Percentiles rank a stretch among this genome's conserved stretches.
Evolutionary conservation across 2,329 filamentous ascomycete species (phyloP).

Genomic region (Xylaria sp.): DNA sequence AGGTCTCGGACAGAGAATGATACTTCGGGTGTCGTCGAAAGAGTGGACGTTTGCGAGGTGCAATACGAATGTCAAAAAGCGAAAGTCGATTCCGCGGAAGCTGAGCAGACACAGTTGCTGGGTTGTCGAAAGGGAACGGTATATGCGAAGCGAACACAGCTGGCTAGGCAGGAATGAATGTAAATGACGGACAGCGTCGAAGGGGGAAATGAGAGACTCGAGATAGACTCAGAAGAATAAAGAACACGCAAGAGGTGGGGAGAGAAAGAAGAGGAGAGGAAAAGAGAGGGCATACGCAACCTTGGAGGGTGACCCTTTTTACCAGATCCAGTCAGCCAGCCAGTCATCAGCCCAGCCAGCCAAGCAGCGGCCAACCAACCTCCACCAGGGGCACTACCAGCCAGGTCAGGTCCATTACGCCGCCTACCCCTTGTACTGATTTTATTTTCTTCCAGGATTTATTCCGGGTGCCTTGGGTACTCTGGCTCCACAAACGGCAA

Average conservation of each 20-base stretch:
- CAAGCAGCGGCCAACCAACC: conserved; percentile 19
- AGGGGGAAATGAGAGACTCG: conserved; percentile 49
- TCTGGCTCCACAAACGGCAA: conserved; percentile 38
- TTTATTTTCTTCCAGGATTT: conserved; percentile 33
- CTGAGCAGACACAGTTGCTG: conserved; percentile 49
- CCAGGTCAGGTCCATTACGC: not conserved
- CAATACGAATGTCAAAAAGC: conserved; percentile 48
- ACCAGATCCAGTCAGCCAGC: conserved; percentile 21
- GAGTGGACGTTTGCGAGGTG: conserved; percentile 49
- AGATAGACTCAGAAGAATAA: conserved; percentile 50
- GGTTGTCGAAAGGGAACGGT: conserved; percentile 37
- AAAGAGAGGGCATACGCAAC: conserved; percentile 41
- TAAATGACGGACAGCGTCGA: conserved; percentile 48
- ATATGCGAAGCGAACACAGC: conserved; percentile 45
- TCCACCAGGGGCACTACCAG: not conserved
- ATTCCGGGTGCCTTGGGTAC: conserved; percentile 37
- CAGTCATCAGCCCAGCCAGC: not conserved
- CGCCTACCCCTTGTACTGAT: conserved; percentile 1
- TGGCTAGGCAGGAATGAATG: conserved; percentile 48
- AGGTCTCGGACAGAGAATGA: conserved; percentile 46
- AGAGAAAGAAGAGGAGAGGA: conserved; percentile 39
- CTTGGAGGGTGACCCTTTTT: conserved; percentile 39
- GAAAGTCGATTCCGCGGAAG: conserved; percentile 53
- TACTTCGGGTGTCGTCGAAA: conserved; percentile 48
- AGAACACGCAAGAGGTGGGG: conserved; percentile 45